phyloP scores from a whole-genome alignment of 345 rosid species.

The Luvunga scandens region DNA sequence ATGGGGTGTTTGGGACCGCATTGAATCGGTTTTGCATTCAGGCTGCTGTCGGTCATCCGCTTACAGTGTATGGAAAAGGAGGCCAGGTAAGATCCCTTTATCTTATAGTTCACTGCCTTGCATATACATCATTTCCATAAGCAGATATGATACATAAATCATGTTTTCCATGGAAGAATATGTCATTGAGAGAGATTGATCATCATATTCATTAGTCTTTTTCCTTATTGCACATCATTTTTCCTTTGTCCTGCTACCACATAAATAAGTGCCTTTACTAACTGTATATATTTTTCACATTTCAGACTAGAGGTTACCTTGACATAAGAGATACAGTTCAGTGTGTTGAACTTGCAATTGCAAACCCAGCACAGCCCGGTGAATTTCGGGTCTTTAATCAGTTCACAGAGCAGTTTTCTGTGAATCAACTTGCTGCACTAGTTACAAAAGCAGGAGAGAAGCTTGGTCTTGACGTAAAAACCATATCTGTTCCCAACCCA shows the following conservation, averaged over 20 bases:
- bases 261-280: too few species aligned
- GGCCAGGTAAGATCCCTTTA: conserved; percentile 68
- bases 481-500: conserved; percentile 81
- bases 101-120: neutral
- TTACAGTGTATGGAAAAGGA: conserved; percentile 95
- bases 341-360: conserved; percentile 91
- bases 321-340: conserved; percentile 97
- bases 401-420: conserved; percentile 95
- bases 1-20: conserved; percentile 95
- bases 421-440: conserved; percentile 80
- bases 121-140: neutral
- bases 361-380: conserved; percentile 79
- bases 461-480: conserved; percentile 76
- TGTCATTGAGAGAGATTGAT: neutral
- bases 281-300: neutral
- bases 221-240: neutral
- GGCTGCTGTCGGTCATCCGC: conserved; percentile 95
- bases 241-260: neutral
- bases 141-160: neutral
- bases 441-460: conserved; percentile 84
- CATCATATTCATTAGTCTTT: too few species aligned
- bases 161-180: neutral
- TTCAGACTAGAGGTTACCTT: conserved; percentile 97
- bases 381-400: conserved; percentile 95
- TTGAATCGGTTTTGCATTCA: conserved; percentile 95